Conservation (phyloP, 2,329 filamentous ascomycete species). For the Xylariaceae sp. region DNA sequence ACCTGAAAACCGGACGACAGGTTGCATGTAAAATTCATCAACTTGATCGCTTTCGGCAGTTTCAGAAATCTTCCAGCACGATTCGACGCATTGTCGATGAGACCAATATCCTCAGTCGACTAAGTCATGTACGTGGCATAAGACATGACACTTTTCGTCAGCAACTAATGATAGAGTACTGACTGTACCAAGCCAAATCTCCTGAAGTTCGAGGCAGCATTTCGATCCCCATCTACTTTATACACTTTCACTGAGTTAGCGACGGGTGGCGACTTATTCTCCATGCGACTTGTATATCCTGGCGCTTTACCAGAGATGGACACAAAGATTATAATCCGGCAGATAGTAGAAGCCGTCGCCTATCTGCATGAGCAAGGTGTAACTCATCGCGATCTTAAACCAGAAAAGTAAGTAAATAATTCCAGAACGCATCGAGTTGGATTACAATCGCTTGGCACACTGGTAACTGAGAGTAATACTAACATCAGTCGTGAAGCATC, state of each 20-base stretch:
- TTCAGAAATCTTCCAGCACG: conserved; percentile 9
- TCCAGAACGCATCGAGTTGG: background rate
- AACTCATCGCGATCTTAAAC: conserved; percentile 50
- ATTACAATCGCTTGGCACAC: background rate
- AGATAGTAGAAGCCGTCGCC: conserved; percentile 41
- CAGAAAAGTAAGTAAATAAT: conserved; percentile 32
- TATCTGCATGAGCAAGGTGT: conserved; percentile 48
- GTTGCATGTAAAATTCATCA: conserved; percentile 64
- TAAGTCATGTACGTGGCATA: conserved; percentile 45
- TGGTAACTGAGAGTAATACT: background rate
- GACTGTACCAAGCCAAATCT: conserved; percentile 47
- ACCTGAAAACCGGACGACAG: conserved; percentile 50
- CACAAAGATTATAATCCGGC: conserved; percentile 42
- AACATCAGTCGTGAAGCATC: conserved; percentile 36
- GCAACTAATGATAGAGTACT: background rate
- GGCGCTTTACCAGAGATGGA: conserved; percentile 37
- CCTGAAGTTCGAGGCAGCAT: conserved; percentile 46
- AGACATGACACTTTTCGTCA: too few relatives aligned
- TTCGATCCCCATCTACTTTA: conserved; percentile 44
- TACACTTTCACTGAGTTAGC: conserved; percentile 56
- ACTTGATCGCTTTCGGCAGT: conserved; percentile 34
- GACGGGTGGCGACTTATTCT: conserved; percentile 49
- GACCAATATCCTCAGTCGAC: conserved; percentile 46
- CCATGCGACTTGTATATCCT: conserved; percentile 35
- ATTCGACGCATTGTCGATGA: conserved; percentile 43